These are phyloP conservation scores for Xenosphaeropsis pyriputrescens DNA, from an alignment of 2,329 filamentous ascomycete species.

Conservation along the genomic window DNA sequence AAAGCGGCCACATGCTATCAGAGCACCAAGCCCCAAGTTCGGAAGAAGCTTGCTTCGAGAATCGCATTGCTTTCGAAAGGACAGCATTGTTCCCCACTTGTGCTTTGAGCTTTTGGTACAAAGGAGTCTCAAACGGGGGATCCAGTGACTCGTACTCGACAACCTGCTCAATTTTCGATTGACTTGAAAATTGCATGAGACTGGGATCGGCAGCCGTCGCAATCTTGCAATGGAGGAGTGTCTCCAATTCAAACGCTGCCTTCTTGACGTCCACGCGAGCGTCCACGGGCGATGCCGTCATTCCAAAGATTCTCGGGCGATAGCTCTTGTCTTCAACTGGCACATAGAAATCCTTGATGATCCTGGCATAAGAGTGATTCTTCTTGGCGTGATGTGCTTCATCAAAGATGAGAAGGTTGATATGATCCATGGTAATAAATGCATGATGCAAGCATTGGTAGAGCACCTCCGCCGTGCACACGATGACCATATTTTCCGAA, in stretches of 20 bases:
- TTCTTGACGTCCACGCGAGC: constrained; percentile 57
- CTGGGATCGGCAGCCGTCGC: constrained; percentile 55
- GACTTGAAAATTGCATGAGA: constrained; percentile 42
- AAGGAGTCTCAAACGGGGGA: constrained; percentile 41
- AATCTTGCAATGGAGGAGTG: constrained; percentile 66
- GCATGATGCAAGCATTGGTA: constrained; percentile 64
- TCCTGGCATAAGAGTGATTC: constrained; percentile 76
- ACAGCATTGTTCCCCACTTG: constrained; percentile 29
- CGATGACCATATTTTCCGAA: constrained; percentile 62
- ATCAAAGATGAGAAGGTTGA: constrained; percentile 88
- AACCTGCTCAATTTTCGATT: constrained; percentile 42
- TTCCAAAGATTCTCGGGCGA: constrained; percentile 74
- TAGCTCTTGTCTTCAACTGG: constrained; percentile 24
- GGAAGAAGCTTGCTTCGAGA: constrained; percentile 41
- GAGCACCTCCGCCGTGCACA: constrained; percentile 85
- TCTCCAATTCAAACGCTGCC: constrained; percentile 62
- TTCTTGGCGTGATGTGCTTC: constrained; percentile 96
- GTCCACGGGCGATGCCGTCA: constrained; percentile 94
- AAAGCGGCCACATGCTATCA: constrained; percentile 65
- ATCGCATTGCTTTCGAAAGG: constrained; percentile 25
- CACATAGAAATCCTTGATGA: constrained; percentile 78
- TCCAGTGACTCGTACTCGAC: constrained; percentile 34
- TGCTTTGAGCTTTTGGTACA: constrained; percentile 42
- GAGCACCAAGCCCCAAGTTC: constrained; percentile 74
- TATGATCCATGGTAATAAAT: constrained; percentile 65